These are phyloP conservation scores for Fomitopsis schrenkii DNA, from an alignment of 1,284 basidiomycete genomes.

Conservation along the genomic window DNA sequence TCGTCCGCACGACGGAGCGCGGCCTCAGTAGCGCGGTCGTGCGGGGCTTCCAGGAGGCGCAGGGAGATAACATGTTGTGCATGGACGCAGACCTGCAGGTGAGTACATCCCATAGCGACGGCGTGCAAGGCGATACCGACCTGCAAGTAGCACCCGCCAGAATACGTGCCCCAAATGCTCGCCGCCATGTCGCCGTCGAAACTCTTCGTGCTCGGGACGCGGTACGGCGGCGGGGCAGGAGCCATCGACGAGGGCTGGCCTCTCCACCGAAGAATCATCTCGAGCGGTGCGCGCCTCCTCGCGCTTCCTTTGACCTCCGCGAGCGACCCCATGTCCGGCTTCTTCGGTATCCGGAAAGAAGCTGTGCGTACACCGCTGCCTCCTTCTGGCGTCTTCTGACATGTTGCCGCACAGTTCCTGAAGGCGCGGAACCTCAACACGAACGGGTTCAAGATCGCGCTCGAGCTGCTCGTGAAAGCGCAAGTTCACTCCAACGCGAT, in stretches of 20 bases:
- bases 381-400: not conserved
- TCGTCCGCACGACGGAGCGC: conserved; percentile 37
- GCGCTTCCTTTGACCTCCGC: conserved; percentile 37
- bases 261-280: conserved; percentile 38
- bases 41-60: conserved; percentile 37
- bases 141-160: conserved; percentile 35
- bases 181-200: conserved; percentile 28
- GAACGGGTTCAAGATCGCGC: conserved; percentile 31
- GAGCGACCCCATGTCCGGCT: conserved; percentile 42
- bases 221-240: conserved; percentile 37
- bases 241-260: conserved; percentile 43
- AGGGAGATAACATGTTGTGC: conserved; percentile 37
- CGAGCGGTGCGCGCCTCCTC: conserved; percentile 37
- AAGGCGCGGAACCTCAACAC: conserved; percentile 28
- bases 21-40: conserved; percentile 41
- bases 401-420: conserved; percentile 19
- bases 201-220: conserved; percentile 38
- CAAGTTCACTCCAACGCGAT: conserved; percentile 24
- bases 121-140: not conserved
- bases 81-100: conserved; percentile 44
- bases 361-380: conserved; percentile 22
- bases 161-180: conserved; percentile 35
- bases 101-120: conserved; percentile 2
- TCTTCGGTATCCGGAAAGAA: conserved; percentile 40
- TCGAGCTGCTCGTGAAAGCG: conserved; percentile 31